Conservation (phyloP, 2,329 filamentous ascomycete genomes). For the Arthrobotrys entomopaga region DNA sequence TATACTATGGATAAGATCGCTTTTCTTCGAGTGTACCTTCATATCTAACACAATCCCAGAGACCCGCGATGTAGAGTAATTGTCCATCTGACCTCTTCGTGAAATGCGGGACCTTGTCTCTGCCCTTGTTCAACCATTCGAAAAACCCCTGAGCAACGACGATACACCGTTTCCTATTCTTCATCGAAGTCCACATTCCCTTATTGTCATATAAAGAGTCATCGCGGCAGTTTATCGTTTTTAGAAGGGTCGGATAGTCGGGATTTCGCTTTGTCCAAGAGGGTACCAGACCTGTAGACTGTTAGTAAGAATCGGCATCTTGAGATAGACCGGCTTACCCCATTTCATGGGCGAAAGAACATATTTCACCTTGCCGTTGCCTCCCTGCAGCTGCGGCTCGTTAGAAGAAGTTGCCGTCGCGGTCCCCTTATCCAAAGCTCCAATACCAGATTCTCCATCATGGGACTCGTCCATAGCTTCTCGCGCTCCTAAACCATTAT, state of each 20-base stretch:
- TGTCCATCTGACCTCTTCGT: slow-evolving; percentile 82
- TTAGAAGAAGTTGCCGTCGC: slow-evolving; percentile 18
- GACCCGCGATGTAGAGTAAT: slow-evolving; percentile 86
- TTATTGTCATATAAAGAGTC: slow-evolving; percentile 80
- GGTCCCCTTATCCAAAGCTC: slow-evolving; percentile 13
- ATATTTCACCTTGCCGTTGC: slow-evolving; percentile 68
- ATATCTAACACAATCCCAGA: slow-evolving; percentile 89
- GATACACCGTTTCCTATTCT: slow-evolving; percentile 85
- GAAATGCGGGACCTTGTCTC: slow-evolving; percentile 82
- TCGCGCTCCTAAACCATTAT: slow-evolving; percentile 54
- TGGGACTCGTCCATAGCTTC: slow-evolving; percentile 52
- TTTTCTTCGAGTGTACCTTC: slow-evolving; percentile 68
- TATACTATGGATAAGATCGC: background rate
- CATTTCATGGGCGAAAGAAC: slow-evolving; percentile 94
- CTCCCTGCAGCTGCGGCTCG: background rate
- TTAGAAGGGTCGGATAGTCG: slow-evolving; percentile 79
- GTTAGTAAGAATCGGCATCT: background rate
- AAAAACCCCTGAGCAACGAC: slow-evolving; percentile 93
- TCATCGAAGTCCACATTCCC: slow-evolving; percentile 94
- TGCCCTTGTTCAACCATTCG: slow-evolving; percentile 89
- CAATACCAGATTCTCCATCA: slow-evolving; percentile 31
- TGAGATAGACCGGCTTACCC: slow-evolving; percentile 65
- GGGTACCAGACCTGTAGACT: slow-evolving; percentile 76
- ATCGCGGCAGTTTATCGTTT: slow-evolving; percentile 93
- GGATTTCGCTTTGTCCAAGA: slow-evolving; percentile 91